These are phyloP conservation scores for Mycena olivaceomarginata DNA, from an alignment of 768 basidiomycete species.

Conservation along the genomic window DNA sequence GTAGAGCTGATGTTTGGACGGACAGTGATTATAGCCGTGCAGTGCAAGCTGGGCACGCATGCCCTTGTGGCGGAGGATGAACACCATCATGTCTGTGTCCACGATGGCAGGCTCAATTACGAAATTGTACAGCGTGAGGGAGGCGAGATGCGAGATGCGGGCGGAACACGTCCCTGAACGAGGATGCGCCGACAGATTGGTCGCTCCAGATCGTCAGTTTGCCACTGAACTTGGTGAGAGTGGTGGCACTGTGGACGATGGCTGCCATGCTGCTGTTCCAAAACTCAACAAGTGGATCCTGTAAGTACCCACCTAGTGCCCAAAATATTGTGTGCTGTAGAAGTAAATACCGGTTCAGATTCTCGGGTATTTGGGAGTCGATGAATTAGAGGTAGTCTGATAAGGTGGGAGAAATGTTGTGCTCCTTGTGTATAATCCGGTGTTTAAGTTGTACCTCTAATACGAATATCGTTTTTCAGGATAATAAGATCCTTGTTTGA, in stretches of 20 bases:
- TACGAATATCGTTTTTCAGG: too few relatives aligned
- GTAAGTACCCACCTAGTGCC: slow-evolving; percentile 12
- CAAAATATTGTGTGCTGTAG: slow-evolving; percentile 17
- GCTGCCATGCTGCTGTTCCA: slow-evolving; percentile 17
- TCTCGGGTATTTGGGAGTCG: not conserved
- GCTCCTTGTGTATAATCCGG: too few relatives aligned
- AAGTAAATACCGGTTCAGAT: slow-evolving; percentile 11
- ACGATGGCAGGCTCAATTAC: not conserved
- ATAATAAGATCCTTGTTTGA: too few relatives aligned
- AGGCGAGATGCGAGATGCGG: slow-evolving; percentile 2
- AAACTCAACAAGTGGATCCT: slow-evolving; percentile 15
- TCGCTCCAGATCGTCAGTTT: slow-evolving; percentile 6
- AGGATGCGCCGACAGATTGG: slow-evolving; percentile 19
- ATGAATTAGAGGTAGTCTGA: too few relatives aligned
- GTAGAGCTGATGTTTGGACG: too few relatives aligned
- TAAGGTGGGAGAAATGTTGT: too few relatives aligned
- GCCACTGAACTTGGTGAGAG: not conserved
- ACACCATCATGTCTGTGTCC: slow-evolving; percentile 2
- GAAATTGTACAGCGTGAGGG: slow-evolving; percentile 23
- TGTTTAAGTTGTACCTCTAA: too few relatives aligned
- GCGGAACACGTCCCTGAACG: slow-evolving; percentile 4
- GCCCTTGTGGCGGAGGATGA: slow-evolving; percentile 26
- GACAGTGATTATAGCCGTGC: too few relatives aligned
- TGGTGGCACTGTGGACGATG: slow-evolving; percentile 18
- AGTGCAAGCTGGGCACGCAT: not conserved